Conservation (phyloP, 129 eudicot genomes). For the Lactuca saligna region DNA sequence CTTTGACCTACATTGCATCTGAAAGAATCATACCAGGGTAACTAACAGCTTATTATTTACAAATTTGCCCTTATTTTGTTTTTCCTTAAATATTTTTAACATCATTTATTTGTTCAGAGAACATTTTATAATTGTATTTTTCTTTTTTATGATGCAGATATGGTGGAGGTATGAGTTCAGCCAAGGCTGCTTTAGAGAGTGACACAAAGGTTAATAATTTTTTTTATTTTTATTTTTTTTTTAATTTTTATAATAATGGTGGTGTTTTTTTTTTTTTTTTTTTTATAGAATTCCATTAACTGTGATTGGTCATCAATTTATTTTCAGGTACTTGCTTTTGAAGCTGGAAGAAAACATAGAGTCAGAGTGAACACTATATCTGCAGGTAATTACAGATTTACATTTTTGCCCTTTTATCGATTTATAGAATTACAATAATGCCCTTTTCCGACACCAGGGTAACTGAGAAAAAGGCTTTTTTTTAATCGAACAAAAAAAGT, state of each 20-base stretch:
- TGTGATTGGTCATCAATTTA: constrained; percentile 12
- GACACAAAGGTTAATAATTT: constrained; percentile 60
- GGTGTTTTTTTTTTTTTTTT: background rate
- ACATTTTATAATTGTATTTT: background rate
- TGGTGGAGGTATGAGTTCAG: constrained; percentile 99
- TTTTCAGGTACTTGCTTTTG: constrained; percentile 84
- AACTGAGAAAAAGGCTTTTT: no score
- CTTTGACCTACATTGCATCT: constrained; percentile 88
- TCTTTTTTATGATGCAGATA: constrained; percentile 49
- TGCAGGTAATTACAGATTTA: constrained; percentile 46
- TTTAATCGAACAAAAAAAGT: no score
- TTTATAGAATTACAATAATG: no score
- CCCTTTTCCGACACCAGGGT: no score
- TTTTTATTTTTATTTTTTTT: background rate
- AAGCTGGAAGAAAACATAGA: constrained; percentile 83
- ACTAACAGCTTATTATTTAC: background rate
- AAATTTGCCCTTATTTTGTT: no score
- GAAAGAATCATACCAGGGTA: constrained; percentile 97
- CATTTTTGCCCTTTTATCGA: no score
- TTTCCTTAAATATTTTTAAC: no score
- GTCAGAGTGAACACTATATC: constrained; percentile 92
- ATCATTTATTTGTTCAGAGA: background rate
- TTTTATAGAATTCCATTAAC: background rate
- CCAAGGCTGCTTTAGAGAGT: constrained; percentile 93
- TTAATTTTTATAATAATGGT: background rate